Evolutionary conservation across 257 asterid genomes (phyloP).

Genomic region (Verbena officinalis): DNA sequence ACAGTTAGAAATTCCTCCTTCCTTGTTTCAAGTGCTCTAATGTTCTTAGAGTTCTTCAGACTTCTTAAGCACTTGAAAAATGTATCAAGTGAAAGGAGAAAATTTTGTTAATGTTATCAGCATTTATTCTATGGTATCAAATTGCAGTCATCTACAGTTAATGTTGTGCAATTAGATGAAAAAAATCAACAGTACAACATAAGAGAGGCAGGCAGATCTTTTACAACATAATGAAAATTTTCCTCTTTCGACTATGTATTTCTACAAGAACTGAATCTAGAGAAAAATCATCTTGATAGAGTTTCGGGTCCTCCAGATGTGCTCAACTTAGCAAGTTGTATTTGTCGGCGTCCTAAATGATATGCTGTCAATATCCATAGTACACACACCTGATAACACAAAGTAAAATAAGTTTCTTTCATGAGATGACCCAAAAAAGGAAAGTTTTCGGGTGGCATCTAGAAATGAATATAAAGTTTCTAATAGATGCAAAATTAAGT

Average conservation of each 20-base stretch:
- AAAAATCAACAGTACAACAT: background rate
- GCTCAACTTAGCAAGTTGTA: conserved; percentile 59
- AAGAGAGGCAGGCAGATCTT: background rate
- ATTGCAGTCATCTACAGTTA: too few species aligned
- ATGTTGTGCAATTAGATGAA: too few species aligned
- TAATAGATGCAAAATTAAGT: conserved; percentile 1
- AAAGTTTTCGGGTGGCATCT: background rate
- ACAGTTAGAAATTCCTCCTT: background rate
- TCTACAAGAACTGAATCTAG: conserved; percentile 16
- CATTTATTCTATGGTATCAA: too few species aligned
- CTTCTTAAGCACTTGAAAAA: too few species aligned
- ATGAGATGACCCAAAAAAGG: background rate
- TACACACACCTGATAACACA: conserved; percentile 58
- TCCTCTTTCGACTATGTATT: background rate
- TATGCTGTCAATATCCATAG: conserved; percentile 74
- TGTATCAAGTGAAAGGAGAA: too few species aligned
- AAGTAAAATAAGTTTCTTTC: background rate
- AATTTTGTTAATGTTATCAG: too few species aligned
- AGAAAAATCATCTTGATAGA: conserved; percentile 35
- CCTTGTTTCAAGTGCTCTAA: background rate
- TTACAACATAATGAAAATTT: background rate
- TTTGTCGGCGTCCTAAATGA: conserved; percentile 68
- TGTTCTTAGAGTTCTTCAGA: too few species aligned
- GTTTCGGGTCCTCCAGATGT: conserved; percentile 40
- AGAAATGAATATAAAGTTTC: background rate